phyloP scores from a whole-genome alignment of 1,139 yeast species.

The Fermentozyma sake region DNA sequence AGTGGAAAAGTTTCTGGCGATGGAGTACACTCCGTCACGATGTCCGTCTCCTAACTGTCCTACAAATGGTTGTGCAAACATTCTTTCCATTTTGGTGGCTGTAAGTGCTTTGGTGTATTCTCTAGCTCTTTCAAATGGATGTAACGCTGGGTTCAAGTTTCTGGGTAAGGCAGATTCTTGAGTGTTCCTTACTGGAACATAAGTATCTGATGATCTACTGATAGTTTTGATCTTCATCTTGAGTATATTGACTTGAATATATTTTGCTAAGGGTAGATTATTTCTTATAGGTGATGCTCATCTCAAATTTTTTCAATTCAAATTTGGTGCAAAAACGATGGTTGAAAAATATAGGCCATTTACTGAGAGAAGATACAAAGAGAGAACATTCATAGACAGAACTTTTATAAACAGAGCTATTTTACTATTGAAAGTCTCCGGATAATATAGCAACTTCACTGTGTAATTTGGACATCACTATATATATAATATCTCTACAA shows the following conservation, averaged over 20 bases:
- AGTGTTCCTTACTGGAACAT: constrained; percentile 86
- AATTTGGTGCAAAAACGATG: too few relatives aligned
- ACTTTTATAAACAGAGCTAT: too few relatives aligned
- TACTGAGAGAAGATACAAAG: too few relatives aligned
- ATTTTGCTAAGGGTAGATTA: too few relatives aligned
- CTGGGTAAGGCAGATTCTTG: constrained; percentile 87
- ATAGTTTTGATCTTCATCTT: constrained; percentile 83
- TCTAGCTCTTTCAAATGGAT: constrained; percentile 95
- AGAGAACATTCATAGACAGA: too few relatives aligned
- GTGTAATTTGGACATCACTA: too few relatives aligned
- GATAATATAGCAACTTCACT: too few relatives aligned
- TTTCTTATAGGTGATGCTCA: too few relatives aligned
- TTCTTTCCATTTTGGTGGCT: constrained; percentile 90
- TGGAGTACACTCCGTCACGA: constrained; percentile 87
- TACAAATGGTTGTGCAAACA: constrained; percentile 96
- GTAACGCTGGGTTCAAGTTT: constrained; percentile 89
- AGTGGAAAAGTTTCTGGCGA: constrained; percentile 72
- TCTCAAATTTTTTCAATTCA: background rate
- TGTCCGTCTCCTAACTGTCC: constrained; percentile 96
- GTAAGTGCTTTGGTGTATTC: constrained; percentile 93
- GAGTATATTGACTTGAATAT: too few relatives aligned
- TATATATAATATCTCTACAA: too few relatives aligned
- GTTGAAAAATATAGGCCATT: too few relatives aligned
- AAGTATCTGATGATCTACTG: constrained; percentile 83
- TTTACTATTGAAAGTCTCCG: too few relatives aligned